A percentile compares a stretch with the other conserved stretches of the same genome.
These are phyloP conservation scores for Kondoa subrosea DNA, from an alignment of 768 basidiomycete genomes.

Conservation along the genomic window DNA sequence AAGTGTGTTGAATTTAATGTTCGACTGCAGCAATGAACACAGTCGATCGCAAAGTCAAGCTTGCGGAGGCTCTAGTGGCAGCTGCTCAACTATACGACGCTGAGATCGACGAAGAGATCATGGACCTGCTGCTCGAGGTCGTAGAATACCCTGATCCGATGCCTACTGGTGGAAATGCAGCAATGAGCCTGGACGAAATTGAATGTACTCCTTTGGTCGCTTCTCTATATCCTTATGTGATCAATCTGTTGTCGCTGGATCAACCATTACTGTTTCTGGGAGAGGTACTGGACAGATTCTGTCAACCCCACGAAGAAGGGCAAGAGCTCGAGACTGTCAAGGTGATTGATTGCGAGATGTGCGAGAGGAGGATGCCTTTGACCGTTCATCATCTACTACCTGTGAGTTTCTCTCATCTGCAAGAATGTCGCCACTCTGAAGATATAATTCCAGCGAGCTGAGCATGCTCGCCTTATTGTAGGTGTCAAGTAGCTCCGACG, in stretches of 20 bases:
- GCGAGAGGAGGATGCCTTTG: neutral
- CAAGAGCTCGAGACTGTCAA: neutral
- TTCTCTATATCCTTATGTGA: neutral
- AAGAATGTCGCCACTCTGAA: too few relatives aligned
- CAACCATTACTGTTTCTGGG: neutral
- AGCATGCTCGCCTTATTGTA: too few relatives aligned
- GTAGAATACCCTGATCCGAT: neutral
- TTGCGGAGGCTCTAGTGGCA: neutral
- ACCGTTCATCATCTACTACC: neutral
- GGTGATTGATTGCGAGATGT: neutral
- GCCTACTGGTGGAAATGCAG: neutral
- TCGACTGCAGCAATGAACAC: too few relatives aligned
- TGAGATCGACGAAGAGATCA: neutral
- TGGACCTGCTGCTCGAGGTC: neutral
- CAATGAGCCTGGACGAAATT: neutral
- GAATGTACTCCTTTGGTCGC: neutral
- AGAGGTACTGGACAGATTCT: neutral
- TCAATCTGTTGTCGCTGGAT: neutral
- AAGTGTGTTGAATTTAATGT: too few relatives aligned
- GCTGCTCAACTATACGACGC: neutral
- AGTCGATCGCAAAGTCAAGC: neutral
- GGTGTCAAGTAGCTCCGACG: too few relatives aligned
- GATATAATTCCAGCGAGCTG: too few relatives aligned
- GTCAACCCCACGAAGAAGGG: neutral
- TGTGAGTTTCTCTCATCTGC: neutral